Percentiles rank a stretch among this genome's conserved stretches.
Evolutionary conservation across 495 filamentous ascomycete species (phyloP).

Genomic region (Xylaria longipes): DNA sequence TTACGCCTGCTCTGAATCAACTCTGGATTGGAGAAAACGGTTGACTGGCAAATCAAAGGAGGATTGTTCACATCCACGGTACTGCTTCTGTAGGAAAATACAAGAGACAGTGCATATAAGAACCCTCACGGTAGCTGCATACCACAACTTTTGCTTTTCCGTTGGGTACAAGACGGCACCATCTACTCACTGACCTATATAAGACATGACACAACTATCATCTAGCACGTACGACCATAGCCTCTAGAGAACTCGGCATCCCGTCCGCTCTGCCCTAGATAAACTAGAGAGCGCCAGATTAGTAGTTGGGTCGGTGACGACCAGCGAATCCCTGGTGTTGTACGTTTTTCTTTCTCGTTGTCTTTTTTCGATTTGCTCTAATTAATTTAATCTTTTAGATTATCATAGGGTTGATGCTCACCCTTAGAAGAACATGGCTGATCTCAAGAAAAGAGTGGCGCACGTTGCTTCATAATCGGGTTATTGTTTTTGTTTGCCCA

Average conservation of each 20-base stretch:
- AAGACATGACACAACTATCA: too few relatives aligned
- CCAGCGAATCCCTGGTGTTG: conserved; percentile 48
- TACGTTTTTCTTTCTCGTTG: too few relatives aligned
- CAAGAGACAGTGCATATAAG: too few relatives aligned
- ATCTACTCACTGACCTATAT: too few relatives aligned
- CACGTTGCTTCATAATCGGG: neutral
- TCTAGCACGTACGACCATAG: conserved; percentile 45
- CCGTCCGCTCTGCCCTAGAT: conserved; percentile 52
- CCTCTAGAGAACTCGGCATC: conserved; percentile 46
- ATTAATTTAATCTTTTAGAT: too few relatives aligned
- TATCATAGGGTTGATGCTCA: neutral
- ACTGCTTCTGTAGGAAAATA: too few relatives aligned
- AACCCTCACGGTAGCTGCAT: too few relatives aligned
- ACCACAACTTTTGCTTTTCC: too few relatives aligned
- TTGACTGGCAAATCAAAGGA: too few relatives aligned
- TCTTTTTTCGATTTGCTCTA: too few relatives aligned
- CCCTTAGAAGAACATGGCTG: neutral
- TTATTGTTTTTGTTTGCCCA: neutral
- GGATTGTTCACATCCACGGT: too few relatives aligned
- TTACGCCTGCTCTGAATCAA: neutral
- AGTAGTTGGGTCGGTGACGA: conserved; percentile 54
- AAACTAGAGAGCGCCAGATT: conserved; percentile 38
- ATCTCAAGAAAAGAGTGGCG: neutral
- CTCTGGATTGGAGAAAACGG: neutral
- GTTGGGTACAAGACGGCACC: too few relatives aligned